phyloP scores from a whole-genome alignment of 1,139 yeast genomes.

The Lodderomyces orthopsilosis region DNA sequence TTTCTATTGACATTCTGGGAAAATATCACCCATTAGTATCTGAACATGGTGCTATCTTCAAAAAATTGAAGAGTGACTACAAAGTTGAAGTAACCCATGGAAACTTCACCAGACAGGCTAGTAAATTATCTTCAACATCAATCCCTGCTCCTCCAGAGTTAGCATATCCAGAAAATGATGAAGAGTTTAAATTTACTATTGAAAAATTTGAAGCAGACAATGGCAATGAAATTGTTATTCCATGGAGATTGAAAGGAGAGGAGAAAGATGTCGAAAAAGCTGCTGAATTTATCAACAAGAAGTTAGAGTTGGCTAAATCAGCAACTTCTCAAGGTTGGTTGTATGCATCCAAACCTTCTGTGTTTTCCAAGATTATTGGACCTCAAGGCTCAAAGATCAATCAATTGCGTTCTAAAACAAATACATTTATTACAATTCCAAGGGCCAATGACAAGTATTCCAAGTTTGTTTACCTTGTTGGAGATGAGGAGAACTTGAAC shows the following conservation, averaged over 20 bases:
- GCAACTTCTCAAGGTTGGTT: conserved; percentile 33
- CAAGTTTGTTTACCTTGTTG: conserved; percentile 26
- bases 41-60: conserved; percentile 66
- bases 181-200: conserved; percentile 43
- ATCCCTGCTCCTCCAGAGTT: conserved; percentile 50
- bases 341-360: conserved; percentile 31
- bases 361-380: conserved; percentile 66
- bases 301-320: conserved; percentile 37
- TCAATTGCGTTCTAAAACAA: conserved; percentile 57
- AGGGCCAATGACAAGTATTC: conserved; percentile 45
- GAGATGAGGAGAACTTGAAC: conserved; percentile 29
- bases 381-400: conserved; percentile 71
- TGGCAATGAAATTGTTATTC: conserved; percentile 36
- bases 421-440: conserved; percentile 64
- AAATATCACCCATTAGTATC: conserved; percentile 58
- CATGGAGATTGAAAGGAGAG: conserved; percentile 63
- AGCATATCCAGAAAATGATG: conserved; percentile 46
- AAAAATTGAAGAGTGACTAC: conserved; percentile 52
- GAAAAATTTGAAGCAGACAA: conserved; percentile 21
- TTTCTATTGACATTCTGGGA: conserved; percentile 54
- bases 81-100: conserved; percentile 68
- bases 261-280: conserved; percentile 40
- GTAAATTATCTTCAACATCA: conserved; percentile 39
- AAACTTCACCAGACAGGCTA: conserved; percentile 47
- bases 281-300: conserved; percentile 31